Evolutionary conservation across 2,329 filamentous ascomycete genomes (phyloP).

Genomic region (Beauveria rudraprayagi): DNA sequence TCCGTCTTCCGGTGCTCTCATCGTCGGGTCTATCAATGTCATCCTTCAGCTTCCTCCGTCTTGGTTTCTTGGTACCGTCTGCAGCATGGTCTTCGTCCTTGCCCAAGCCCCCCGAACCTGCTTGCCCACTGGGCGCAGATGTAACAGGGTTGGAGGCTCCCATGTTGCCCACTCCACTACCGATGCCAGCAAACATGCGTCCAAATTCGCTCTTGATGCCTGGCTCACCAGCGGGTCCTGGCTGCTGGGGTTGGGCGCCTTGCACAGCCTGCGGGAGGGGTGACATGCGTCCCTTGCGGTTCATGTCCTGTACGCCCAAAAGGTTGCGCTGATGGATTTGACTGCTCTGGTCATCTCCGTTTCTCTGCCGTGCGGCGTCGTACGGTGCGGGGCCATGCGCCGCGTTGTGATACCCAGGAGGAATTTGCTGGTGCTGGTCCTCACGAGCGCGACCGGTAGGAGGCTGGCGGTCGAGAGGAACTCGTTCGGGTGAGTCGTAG

Average conservation of each 20-base stretch:
- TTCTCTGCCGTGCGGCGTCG: conserved; percentile 31
- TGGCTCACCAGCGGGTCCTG: conserved; percentile 72
- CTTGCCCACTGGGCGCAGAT: conserved; percentile 33
- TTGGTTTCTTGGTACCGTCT: conserved; percentile 42
- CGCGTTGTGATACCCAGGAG: conserved; percentile 36
- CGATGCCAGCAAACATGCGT: conserved; percentile 92
- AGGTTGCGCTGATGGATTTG: conserved; percentile 56
- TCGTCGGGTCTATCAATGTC: conserved; percentile 64
- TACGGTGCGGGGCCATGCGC: conserved; percentile 15
- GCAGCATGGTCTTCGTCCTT: conserved; percentile 44
- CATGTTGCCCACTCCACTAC: conserved; percentile 44
- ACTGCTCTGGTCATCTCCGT: conserved; percentile 46
- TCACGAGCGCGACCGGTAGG: conserved; percentile 14
- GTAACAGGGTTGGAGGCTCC: conserved; percentile 45
- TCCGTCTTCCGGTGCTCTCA: conserved; percentile 52
- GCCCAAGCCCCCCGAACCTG: conserved; percentile 37
- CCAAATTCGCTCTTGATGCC: conserved; percentile 94
- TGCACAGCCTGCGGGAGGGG: conserved; percentile 90
- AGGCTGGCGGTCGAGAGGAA: conserved; percentile 32
- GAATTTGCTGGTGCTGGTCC: conserved; percentile 31
- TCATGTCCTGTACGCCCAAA: conserved; percentile 72
- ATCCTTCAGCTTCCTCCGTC: conserved; percentile 67
- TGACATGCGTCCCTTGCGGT: conserved; percentile 74
- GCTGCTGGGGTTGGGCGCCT: conserved; percentile 73
- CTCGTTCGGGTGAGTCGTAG: conserved; percentile 45